Evolutionary conservation across 1,284 basidiomycete species (phyloP), one percentile per base, ranked within the genome.

Genomic region (Puccinia horiana): DNA sequence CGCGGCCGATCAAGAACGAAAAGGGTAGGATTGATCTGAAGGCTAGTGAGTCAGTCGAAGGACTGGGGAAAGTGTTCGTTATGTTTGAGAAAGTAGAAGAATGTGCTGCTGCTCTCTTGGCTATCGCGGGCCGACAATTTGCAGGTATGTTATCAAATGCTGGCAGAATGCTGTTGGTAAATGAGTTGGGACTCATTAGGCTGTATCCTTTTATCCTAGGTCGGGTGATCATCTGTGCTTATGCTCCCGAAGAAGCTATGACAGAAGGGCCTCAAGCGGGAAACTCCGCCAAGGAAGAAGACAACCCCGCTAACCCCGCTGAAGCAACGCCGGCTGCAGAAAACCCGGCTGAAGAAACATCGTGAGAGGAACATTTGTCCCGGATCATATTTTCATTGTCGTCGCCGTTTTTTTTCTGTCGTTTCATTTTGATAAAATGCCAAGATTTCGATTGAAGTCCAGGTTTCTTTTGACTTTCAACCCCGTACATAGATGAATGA

Each of bases 1-100:
- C 96, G 32, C 89, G 95, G 69, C 95, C 95, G 3, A 90, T 92
- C 82, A 83, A 61, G 72, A 85, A 82, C 16, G 82, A 84, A 9
- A 84, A 82, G 26, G 85, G 85, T 18, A 84, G 83, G 58, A 84
- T 86, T 42, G 86, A 86, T 74, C 69, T 83, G 72, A 84, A 85
- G 58, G 85, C 85, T 44, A 85, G 83, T 56, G 86, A 86, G 78
- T 76, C 74, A 23, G 82, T 86, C 35, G 83, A 85, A 58, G 85
- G 86, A 44, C 67, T 86, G 5, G 85, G 86, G 35, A 86, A 86
- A 82, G 86, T 86, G 18, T 86, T 86, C 75, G 85, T 86, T 42
- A 82, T 85, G 84, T 86, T 86, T 35, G 85, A 86, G 42, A 83
- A 84, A 74, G 80, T 84, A 70, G 85, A 86, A 76, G 83, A 84